Evolutionary conservation across 208 protist species (phyloP), one percentile per base, ranked within the genome.

Genomic region (Trypanosoma rangeli): DNA sequence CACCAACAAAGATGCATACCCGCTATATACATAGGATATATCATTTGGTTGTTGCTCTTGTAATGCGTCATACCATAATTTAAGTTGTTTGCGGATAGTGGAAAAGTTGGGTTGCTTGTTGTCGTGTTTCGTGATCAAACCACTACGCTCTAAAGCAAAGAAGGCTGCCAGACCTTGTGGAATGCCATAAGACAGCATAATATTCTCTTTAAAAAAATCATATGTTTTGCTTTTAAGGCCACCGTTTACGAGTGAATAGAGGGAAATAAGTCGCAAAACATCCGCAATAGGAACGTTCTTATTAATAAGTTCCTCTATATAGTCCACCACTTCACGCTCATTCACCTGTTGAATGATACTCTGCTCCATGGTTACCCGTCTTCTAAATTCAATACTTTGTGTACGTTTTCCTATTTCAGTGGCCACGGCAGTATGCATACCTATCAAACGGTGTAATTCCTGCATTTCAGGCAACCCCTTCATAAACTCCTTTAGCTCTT

Each of bases 401-500:
- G 79, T 79, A n/a, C 71, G 70, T 62, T 94, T 94, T 31, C 84
- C 82, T 39, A 96, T 80, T 55, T 95, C 82, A 18, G 79, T 92
- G 7, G 91, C 87, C 71, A 97, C 78, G 24, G 70, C 71, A 8
- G 88, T 92, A 73, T 97, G 90, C 54, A 96, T 73, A 26, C 81
- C 86, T 74, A 90, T 85, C 62, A 90, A 68, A 20, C 82, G 78
- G 68, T 96, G 87, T 44, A 87, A 75, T 58, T 97, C 89, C 50
- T 94, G 88, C 82, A 97, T 89, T 65, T 95, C 86, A 5, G 88
- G 82, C 2, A 97, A 74, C 4, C 77, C 78, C 52, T 93, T 85
- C 83, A 97, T 90, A 68, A 94, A 97, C 56, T 96, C 88, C 42
- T 93, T 92, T 46, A 96, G 61, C 54, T 97, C 87, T 64, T 86